phyloP scores from a whole-genome alignment of 805 yeast genomes.

The Wickerhamomyces rabaulensis region DNA sequence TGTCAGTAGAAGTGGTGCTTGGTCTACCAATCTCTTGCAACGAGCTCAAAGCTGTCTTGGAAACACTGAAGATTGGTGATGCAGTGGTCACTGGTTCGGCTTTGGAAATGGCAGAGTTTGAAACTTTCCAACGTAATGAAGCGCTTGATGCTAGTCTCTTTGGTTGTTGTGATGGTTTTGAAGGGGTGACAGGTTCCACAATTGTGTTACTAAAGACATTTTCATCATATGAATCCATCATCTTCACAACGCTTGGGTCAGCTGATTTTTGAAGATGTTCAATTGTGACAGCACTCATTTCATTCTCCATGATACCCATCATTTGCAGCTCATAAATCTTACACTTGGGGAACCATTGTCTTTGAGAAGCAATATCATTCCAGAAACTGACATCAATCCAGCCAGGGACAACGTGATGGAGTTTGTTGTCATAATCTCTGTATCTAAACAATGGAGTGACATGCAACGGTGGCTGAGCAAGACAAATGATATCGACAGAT shows the following conservation, averaged over 20 bases:
- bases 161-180: not conserved
- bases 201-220: conserved; percentile 36
- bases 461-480: conserved; percentile 89
- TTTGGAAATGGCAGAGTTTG: conserved; percentile 19
- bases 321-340: conserved; percentile 92
- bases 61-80: conserved; percentile 16
- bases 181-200: conserved; percentile 1
- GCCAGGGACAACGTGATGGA: conserved; percentile 79
- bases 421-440: conserved; percentile 41
- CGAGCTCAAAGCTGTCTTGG: conserved; percentile 16
- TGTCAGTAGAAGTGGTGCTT: conserved; percentile 1
- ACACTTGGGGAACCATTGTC: conserved; percentile 89
- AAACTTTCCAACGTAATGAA: conserved; percentile 20
- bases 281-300: conserved; percentile 62
- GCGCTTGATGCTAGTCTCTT: conserved; percentile 5
- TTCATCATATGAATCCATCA: conserved; percentile 67
- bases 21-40: conserved; percentile 15
- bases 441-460: conserved; percentile 85
- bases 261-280: conserved; percentile 40
- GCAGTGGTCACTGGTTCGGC: conserved; percentile 15
- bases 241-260: conserved; percentile 42
- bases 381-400: conserved; percentile 96
- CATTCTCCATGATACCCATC: conserved; percentile 98
- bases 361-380: conserved; percentile 43
- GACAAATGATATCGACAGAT: conserved; percentile 82